Evolutionary conservation across 768 basidiomycete species (phyloP), one percentile per base, ranked within the genome.

Genomic region (Chiua virens): DNA sequence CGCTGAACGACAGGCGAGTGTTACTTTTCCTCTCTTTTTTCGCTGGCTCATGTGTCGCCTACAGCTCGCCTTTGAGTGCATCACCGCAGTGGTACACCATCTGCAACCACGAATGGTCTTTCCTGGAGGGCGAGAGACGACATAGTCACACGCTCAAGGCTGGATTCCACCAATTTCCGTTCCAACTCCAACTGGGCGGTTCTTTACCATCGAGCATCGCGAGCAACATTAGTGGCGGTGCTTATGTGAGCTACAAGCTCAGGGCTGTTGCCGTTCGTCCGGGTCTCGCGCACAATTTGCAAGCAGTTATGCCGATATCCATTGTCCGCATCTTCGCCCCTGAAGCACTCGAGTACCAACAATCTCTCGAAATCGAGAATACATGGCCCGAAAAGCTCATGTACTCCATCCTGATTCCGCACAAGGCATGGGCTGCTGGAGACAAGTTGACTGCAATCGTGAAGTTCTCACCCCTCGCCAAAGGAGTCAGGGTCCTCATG

Each of bases 341-440:
- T 2, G 92, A 94, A 54, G 87, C 95, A 1, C 80, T 97, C 59
- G 96, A 98, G 68, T 98, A 92, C 74, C 95, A 92, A 62, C 94
- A 98, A 65, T 92, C 92, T 2, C 79, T 97, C 51, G 96, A 98
- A 68, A 86, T 92, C 57, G 91, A 97, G 70, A 97, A 95, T 68
- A 94, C 93, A 15, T 98, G 96, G 96, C 94, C 96, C 0, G 88
- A 87, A 20, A 98, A 98, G 73, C 75, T 97, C 71, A 96, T 95
- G 94, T 98, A 96, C 68, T 86, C 88, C 6, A 82, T 92, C 63
- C 89, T 93, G 74, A 71, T 98, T 28, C 95, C 95, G 0, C 93
- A 96, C 77, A 96, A 95, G 65, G 96, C 95, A 0, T 98, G 89
- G 85, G 91, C 93, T 1, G 89, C 86, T 0, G 95, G 94, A 7